phyloP scores from a whole-genome alignment of 73 alveolate genomes.

The Tetrahymena malaccensis region DNA sequence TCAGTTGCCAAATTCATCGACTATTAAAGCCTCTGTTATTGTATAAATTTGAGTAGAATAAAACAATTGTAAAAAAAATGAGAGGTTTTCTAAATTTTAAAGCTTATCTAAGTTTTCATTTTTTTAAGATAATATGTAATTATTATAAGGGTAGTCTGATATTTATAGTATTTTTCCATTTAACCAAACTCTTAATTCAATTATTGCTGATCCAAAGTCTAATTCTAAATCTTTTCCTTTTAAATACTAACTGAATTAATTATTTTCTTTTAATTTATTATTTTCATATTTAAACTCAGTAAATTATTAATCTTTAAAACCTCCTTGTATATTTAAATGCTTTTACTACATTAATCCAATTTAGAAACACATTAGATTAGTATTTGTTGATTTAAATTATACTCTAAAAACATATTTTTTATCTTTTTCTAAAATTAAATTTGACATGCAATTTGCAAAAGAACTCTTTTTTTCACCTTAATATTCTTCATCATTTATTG shows the following conservation, averaged over 20 bases:
- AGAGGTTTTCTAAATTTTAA: background rate
- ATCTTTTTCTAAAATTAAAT: background rate
- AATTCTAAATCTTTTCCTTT: background rate
- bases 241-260: background rate
- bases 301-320: background rate
- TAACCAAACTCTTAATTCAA: background rate
- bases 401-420: background rate
- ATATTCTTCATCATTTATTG: background rate
- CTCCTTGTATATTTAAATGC: background rate
- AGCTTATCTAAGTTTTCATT: background rate
- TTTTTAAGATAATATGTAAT: background rate
- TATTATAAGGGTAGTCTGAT: background rate
- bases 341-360: background rate
- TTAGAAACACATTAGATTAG: background rate
- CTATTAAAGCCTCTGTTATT: background rate
- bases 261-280: background rate
- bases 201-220: background rate
- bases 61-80: no score
- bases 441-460: background rate
- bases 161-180: background rate
- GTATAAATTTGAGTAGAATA: background rate
- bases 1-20: background rate
- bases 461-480: background rate
- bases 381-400: background rate
- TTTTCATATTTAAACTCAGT: background rate